A percentile compares a stretch with the other conserved stretches of the same genome.
phyloP scores from a whole-genome alignment of 2,329 filamentous ascomycete species.

The Arthrinium phaeospermum region DNA sequence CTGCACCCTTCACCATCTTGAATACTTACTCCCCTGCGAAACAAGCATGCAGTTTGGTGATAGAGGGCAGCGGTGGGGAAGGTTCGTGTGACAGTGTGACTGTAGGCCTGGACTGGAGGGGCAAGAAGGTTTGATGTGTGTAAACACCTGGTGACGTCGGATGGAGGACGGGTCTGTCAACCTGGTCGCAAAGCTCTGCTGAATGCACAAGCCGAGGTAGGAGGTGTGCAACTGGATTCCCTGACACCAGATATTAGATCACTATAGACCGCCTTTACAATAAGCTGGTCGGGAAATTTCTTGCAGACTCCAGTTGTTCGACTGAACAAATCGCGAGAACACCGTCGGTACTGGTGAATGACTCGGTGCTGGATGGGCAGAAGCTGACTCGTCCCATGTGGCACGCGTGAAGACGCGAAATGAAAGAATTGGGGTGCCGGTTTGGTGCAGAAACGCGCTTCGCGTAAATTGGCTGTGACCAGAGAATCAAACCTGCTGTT shows the following conservation, averaged over 20 bases:
- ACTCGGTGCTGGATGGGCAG: background rate
- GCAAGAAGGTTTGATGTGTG: background rate
- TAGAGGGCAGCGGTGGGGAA: background rate
- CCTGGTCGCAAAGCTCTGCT: background rate
- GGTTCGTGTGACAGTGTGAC: background rate
- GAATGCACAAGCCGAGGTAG: background rate
- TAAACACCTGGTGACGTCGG: background rate
- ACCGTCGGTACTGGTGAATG: background rate
- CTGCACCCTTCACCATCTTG: slow-evolving; percentile 53
- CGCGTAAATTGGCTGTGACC: slow-evolving; percentile 15
- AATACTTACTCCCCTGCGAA: background rate
- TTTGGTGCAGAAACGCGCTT: slow-evolving; percentile 11
- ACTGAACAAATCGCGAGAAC: background rate
- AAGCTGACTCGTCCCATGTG: slow-evolving; percentile 11
- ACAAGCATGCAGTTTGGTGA: slow-evolving; percentile 6
- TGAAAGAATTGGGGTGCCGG: background rate
- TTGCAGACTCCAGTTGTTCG: background rate
- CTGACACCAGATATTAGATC: background rate
- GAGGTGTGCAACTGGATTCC: background rate
- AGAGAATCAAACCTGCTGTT: background rate
- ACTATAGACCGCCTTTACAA: background rate
- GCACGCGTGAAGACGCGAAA: slow-evolving; percentile 18
- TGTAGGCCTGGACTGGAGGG: background rate
- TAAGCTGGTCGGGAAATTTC: background rate
- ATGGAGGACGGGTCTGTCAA: background rate